Evolutionary conservation across 2,329 filamentous ascomycete species (phyloP).

Genomic region (Alternaria gansuensis): DNA sequence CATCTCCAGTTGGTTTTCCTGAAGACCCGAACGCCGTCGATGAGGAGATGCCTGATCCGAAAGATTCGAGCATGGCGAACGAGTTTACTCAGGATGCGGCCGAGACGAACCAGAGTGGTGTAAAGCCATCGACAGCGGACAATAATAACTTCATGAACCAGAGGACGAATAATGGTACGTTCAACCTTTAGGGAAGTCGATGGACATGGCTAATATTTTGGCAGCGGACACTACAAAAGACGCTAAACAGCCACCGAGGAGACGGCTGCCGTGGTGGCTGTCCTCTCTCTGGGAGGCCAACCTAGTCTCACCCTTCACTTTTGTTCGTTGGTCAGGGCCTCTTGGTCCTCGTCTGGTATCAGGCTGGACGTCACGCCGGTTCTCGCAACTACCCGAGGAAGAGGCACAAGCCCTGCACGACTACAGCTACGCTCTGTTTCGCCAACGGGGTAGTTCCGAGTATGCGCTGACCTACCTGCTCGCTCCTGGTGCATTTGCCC

Average conservation of each 20-base stretch:
- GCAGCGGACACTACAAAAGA: slow-evolving; percentile 41
- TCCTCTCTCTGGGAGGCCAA: slow-evolving; percentile 97
- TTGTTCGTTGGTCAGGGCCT: slow-evolving; percentile 87
- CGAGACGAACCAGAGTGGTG: slow-evolving; percentile 70
- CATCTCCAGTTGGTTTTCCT: slow-evolving; percentile 91
- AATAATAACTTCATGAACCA: slow-evolving; percentile 66
- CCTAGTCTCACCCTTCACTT: slow-evolving; percentile 84
- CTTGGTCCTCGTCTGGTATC: slow-evolving; percentile 91
- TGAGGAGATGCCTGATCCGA: slow-evolving; percentile 78
- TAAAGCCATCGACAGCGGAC: slow-evolving; percentile 68
- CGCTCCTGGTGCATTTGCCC: slow-evolving; percentile 90
- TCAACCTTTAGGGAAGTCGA: neutral
- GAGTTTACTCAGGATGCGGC: slow-evolving; percentile 82
- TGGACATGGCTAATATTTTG: neutral
- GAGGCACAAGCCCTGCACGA: slow-evolving; percentile 88
- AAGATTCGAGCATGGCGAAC: slow-evolving; percentile 74
- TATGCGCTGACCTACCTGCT: slow-evolving; percentile 93
- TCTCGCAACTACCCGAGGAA: slow-evolving; percentile 81
- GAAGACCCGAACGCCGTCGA: slow-evolving; percentile 91
- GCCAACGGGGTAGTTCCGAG: slow-evolving; percentile 89
- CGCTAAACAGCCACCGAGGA: slow-evolving; percentile 60
- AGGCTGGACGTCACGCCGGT: slow-evolving; percentile 91
- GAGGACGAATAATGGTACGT: slow-evolving; percentile 49
- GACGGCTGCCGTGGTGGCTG: slow-evolving; percentile 82
- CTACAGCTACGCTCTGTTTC: slow-evolving; percentile 94